Base-by-base conservation (phyloP, 192 early-diverging fungal species). In the Umbelopsis vinacea region DNA sequence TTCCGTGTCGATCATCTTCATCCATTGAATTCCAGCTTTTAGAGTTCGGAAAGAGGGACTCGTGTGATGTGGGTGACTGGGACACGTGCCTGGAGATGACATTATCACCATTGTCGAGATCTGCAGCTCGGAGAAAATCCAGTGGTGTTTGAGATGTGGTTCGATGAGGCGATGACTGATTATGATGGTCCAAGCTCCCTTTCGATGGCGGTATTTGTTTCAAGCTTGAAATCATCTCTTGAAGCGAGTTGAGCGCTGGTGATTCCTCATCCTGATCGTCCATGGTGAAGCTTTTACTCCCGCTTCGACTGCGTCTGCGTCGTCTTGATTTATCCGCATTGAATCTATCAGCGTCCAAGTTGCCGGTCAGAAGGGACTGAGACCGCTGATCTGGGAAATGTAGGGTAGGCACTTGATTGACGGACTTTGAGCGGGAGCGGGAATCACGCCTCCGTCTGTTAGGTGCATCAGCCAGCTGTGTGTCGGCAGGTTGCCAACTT, bases 221-320 rank as follows among this genome's bases (percentile, higher is more conserved):
- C 3, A 63, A 19, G 11, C 29, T 37, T 4, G 57, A 37, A 3
- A 63, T 63, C 29, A 73, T 73, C 21, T 73, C 72, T 46, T 67
- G 63, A 10, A 73, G 43, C 24, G 72, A 73, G 19, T 73, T 60
- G 19, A 73, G 67, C 4, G 72, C 72, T 21, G 63, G 60, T 19
- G 72, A 67, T 33, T 71, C 55, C 45, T 63, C 43, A 12, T 63
- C 70, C n/a, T 55, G 17, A 10, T 55, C 38, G 2, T 63, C 57
- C 10, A 37, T 17, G 15, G 38, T 3, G 14, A 63, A 63, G 33
- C 57, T 63, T 15, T 63, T 63, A 35, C 57, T 63, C 10, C 29
- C 26, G 19, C 57, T 63, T 12, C 57, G 57, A 63, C 57, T 63
- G 17, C 26, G 57, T 14, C 33, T 29, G 14, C 57, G 57, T 33